Evolutionary conservation across 2,329 filamentous ascomycete species (phyloP), one percentile per base, ranked within the genome.

Genomic region (Clonostachys byssicola): DNA sequence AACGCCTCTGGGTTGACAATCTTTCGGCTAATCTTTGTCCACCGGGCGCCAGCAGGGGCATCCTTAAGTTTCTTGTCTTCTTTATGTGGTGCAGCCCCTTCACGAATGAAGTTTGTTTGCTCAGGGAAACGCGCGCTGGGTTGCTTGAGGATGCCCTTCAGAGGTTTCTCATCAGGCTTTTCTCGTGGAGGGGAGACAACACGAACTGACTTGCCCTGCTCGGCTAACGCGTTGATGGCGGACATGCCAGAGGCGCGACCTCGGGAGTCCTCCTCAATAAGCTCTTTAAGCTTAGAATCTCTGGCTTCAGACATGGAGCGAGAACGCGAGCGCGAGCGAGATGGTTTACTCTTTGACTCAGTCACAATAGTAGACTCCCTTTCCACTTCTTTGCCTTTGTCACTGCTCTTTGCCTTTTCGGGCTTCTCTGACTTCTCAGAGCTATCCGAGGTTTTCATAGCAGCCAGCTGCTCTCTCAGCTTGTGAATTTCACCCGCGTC

Each of bases 71-170:
- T 84, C 64, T 86, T 84, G 43, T 89, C 85, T 61, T 95, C 90
- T 68, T 95, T 96, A 60, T 95, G 81, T n/a, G 92, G 92, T 3
- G 92, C 91, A 7, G 96, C 92, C 14, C 92, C 92, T 64, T 96
- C 92, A 17, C 92, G 81, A 35, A 95, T 77, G 0, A 89, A 86
- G 54, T 91, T 86, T 1, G 83, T 81, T 51, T 96, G 87, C 60
- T 96, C 92, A 0, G 92, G 92, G 58, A 96, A 97, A 58, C 86
- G 87, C 23, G 78, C 76, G 14, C 83, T 90, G 1, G 92, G 92
- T 47, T 81, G 79, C 65, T 95, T 94, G 40, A 97, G 74, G 48
- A 97, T 97, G 14, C 91, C 86, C 65, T 88, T 94, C 49, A 89
- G 80, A 16, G 82, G 79, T 53, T 88, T 87, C 39, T 78, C 77